Evolutionary conservation across 2,329 filamentous ascomycete genomes (phyloP).

Genomic region (Harringtonia lauricola): DNA sequence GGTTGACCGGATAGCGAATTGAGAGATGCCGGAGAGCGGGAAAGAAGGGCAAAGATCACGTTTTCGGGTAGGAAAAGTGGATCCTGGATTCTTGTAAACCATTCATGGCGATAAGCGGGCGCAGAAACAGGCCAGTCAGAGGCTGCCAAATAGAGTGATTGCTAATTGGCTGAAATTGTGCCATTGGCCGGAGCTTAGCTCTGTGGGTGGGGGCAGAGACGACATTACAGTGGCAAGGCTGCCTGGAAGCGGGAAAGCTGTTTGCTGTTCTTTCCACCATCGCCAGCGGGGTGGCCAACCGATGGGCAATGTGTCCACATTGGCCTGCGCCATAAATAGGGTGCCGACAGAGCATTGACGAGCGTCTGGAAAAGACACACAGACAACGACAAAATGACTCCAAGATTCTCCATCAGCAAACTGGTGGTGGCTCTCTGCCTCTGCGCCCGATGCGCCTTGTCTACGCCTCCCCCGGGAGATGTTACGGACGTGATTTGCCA

Average conservation of each 20-base stretch:
- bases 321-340: too few species aligned
- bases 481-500: slow-evolving; percentile 49
- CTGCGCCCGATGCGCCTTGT: background rate
- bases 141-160: slow-evolving; percentile 6
- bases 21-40: background rate
- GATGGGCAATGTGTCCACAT: too few species aligned
- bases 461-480: too few species aligned
- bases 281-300: too few species aligned
- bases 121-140: slow-evolving; percentile 8
- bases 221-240: slow-evolving; percentile 6
- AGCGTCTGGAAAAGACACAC: too few species aligned
- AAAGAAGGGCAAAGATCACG: background rate
- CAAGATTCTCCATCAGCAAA: background rate
- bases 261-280: background rate
- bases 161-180: slow-evolving; percentile 6
- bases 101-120: background rate
- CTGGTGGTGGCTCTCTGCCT: slow-evolving; percentile 1
- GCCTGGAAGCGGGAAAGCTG: slow-evolving; percentile 2
- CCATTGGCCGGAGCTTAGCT: slow-evolving; percentile 1
- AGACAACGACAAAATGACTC: background rate
- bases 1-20: background rate
- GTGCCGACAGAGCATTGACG: too few species aligned
- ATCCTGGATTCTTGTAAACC: background rate
- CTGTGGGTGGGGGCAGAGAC: too few species aligned
- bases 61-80: background rate